These are phyloP conservation scores for Aspergillus fumigatus DNA, from an alignment of 2,329 filamentous ascomycete genomes.

Conservation along the genomic window DNA sequence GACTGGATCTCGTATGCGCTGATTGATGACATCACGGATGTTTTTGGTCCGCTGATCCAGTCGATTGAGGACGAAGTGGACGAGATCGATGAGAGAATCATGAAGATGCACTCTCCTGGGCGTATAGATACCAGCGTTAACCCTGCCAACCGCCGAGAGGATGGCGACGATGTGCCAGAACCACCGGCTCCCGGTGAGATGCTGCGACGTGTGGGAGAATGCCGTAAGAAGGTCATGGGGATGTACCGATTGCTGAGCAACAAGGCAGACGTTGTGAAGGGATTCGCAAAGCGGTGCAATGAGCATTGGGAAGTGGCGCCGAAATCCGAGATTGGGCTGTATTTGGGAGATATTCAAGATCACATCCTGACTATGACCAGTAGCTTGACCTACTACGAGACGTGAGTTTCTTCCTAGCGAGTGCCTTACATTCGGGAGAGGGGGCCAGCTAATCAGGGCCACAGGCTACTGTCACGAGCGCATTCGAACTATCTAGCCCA, in stretches of 20 bases:
- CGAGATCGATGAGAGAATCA: constrained; percentile 88
- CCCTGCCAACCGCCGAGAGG: constrained; percentile 34
- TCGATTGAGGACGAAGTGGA: constrained; percentile 94
- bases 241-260: constrained; percentile 89
- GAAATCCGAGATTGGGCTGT: constrained; percentile 92
- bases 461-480: constrained; percentile 78
- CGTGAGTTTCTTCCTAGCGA: constrained; percentile 53
- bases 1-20: constrained; percentile 99
- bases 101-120: constrained; percentile 66
- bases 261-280: constrained; percentile 98
- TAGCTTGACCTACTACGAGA: constrained; percentile 93
- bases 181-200: constrained; percentile 65
- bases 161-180: constrained; percentile 19
- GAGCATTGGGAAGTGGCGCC: constrained; percentile 97
- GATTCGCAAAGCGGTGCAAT: constrained; percentile 96
- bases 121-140: constrained; percentile 21
- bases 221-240: constrained; percentile 95
- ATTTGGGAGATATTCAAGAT: constrained; percentile 96
- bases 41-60: constrained; percentile 87
- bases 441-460: constrained; percentile 9
- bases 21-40: constrained; percentile 97
- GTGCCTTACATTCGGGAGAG: constrained; percentile 1
- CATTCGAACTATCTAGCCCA: constrained; percentile 98
- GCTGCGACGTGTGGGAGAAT: constrained; percentile 87
- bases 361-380: constrained; percentile 99